A percentile compares a stretch with the other conserved stretches of the same genome.
Evolutionary conservation across 306 rosid genomes (phyloP).

Genomic region (Cucurbita maxima): DNA sequence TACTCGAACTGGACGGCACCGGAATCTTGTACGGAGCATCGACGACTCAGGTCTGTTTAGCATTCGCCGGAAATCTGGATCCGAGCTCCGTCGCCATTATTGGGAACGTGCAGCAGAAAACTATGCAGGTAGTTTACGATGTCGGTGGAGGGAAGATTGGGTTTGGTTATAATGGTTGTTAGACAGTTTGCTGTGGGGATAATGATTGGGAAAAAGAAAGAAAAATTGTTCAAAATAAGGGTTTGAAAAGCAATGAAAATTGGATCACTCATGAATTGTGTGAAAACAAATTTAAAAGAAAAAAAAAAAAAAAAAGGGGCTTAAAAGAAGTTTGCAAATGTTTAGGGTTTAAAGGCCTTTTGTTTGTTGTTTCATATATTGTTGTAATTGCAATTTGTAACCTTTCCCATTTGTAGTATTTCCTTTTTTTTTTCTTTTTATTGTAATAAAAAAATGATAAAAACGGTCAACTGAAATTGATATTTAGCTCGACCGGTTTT

Average conservation of each 20-base stretch:
- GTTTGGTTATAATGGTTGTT: conserved; percentile 37
- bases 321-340: background rate
- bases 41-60: conserved; percentile 39
- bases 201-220: background rate
- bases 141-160: conserved; percentile 41
- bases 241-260: background rate
- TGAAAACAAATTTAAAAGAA: background rate
- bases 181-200: background rate
- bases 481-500: too few relatives aligned
- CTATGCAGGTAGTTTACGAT: conserved; percentile 49
- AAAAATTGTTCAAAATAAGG: background rate
- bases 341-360: background rate
- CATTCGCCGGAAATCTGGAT: conserved; percentile 34
- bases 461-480: too few relatives aligned
- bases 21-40: conserved; percentile 21
- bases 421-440: too few relatives aligned
- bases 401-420: background rate
- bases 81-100: conserved; percentile 26
- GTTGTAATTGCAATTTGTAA: background rate
- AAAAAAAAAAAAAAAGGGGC: background rate
- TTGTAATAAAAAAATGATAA: too few relatives aligned
- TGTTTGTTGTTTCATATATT: background rate
- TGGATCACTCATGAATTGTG: background rate
- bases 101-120: conserved; percentile 65
- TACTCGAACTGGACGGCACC: conserved; percentile 8